Evolutionary conservation across 352 stramenopile species (phyloP).

Genomic region (Peronospora belbahrii): DNA sequence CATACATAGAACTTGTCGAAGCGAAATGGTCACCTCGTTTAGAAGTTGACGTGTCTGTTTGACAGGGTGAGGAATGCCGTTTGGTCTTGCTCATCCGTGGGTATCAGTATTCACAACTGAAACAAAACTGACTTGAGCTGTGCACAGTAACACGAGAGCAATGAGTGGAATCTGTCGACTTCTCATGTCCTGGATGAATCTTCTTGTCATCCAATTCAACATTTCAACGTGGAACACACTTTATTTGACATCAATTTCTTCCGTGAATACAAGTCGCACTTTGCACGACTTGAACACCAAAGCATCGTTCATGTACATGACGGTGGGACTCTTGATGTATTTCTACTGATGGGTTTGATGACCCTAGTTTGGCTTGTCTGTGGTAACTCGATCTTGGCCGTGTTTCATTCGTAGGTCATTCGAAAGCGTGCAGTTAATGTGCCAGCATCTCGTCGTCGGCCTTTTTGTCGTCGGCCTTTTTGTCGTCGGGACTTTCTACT

Average conservation of each 20-base stretch:
- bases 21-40: too few relatives aligned
- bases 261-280: constrained; percentile 4
- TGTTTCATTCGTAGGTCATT: too few relatives aligned
- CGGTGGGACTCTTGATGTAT: not conserved
- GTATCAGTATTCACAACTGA: not conserved
- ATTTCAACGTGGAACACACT: too few relatives aligned
- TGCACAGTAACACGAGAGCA: not conserved
- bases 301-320: not conserved
- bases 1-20: not conserved
- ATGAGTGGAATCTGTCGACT: not conserved
- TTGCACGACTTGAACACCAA: constrained; percentile 5
- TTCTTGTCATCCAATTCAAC: too few relatives aligned
- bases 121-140: not conserved
- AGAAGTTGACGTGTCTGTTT: too few relatives aligned
- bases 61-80: not conserved
- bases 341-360: constrained; percentile 1
- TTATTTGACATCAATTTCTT: too few relatives aligned
- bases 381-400: not conserved
- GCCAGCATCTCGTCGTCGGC: too few relatives aligned
- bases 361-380: not conserved
- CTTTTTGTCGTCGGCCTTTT: too few relatives aligned
- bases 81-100: not conserved
- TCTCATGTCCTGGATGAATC: not conserved
- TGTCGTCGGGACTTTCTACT: too few relatives aligned
- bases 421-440: too few relatives aligned